A percentile compares a stretch with the other conserved stretches of the same genome.
phyloP scores from a whole-genome alignment of 2,329 filamentous ascomycete species.

The Dryadomyces sulphureus region DNA sequence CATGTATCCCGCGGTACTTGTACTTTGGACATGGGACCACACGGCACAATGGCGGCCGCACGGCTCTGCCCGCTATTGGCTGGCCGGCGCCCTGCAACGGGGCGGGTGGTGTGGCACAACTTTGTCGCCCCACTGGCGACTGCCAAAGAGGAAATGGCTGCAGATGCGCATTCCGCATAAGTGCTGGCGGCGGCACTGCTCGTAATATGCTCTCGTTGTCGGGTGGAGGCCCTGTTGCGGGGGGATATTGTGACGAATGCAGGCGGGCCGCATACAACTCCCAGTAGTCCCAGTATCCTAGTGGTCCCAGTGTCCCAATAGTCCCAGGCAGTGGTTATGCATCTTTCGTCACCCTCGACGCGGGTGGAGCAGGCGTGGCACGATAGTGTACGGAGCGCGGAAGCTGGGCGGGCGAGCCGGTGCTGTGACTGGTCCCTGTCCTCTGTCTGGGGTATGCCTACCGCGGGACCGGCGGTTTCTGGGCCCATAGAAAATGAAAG shows the following conservation, averaged over 20 bases:
- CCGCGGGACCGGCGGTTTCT: constrained; percentile 20
- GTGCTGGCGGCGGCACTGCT: too few species aligned
- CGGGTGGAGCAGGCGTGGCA: not conserved
- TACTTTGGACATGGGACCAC: too few species aligned
- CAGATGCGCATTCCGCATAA: too few species aligned
- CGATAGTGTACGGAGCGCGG: not conserved
- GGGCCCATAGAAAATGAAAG: constrained; percentile 26
- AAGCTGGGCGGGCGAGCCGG: not conserved
- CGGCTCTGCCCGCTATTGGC: not conserved
- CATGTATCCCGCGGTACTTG: too few species aligned
- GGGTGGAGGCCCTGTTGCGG: not conserved
- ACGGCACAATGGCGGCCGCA: too few species aligned
- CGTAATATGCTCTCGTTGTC: too few species aligned
- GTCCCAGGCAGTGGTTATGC: too few species aligned
- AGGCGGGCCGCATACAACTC: not conserved
- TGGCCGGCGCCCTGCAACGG: not conserved
- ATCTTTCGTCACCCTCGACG: not conserved
- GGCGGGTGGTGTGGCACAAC: not conserved
- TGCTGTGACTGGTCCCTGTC: not conserved
- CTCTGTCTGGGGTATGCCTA: not conserved
- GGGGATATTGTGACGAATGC: not conserved
- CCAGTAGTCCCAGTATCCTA: too few species aligned
- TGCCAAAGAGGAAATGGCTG: not conserved
- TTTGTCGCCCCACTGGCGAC: not conserved
- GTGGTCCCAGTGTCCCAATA: too few species aligned